A percentile compares a stretch with the other conserved stretches of the same genome.
These are phyloP conservation scores for Coprinopsis marcescibilis DNA, from an alignment of 768 basidiomycete species.

Conservation along the genomic window DNA sequence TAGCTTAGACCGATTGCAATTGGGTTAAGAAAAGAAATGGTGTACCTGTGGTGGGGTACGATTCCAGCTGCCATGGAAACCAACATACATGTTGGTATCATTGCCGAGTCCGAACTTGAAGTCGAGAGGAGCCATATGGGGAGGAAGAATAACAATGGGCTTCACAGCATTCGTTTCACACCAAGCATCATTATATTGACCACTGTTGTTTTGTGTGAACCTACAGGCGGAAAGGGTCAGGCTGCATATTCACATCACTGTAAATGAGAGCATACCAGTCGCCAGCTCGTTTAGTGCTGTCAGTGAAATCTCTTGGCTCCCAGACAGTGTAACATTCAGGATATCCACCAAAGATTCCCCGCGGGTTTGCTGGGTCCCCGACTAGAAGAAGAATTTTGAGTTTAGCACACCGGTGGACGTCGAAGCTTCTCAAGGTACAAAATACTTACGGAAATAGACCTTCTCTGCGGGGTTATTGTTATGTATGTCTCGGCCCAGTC, in stretches of 20 bases:
- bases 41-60: constrained; percentile 12
- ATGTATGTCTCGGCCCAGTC: constrained; percentile 13
- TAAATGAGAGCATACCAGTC: constrained; percentile 7
- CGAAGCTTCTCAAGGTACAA: neutral
- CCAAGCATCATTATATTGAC: constrained; percentile 12
- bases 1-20: neutral
- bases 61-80: constrained; percentile 15
- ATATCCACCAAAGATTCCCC: constrained; percentile 12
- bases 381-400: constrained; percentile 3
- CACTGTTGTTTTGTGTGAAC: constrained; percentile 15
- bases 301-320: constrained; percentile 5
- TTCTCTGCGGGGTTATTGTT: constrained; percentile 15
- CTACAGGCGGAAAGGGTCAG: neutral
- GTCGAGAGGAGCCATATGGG: constrained; percentile 16
- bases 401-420: neutral
- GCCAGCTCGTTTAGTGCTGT: constrained; percentile 6
- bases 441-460: constrained; percentile 10
- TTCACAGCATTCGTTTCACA: constrained; percentile 11
- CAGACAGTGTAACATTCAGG: constrained; percentile 16
- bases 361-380: constrained; percentile 8
- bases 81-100: constrained; percentile 12
- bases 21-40: neutral
- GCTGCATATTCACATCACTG: neutral
- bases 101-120: constrained; percentile 14
- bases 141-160: constrained; percentile 11